Base-by-base conservation (phyloP, 2,329 filamentous ascomycete species). In the Alternaria ventricosa region DNA sequence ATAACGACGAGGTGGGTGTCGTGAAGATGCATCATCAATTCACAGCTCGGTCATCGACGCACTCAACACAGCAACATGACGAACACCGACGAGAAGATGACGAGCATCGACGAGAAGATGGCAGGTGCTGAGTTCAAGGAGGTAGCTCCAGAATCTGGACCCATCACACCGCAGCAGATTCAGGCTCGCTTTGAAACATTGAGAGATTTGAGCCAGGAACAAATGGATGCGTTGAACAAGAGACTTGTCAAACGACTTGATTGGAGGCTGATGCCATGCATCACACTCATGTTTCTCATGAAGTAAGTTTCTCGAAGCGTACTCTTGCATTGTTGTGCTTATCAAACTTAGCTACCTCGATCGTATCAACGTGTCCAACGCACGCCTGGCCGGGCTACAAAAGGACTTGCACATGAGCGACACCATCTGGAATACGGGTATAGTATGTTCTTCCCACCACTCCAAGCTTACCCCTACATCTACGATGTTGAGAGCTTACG, bases 351-450 rank as follows among this genome's bases (percentile, higher is more conserved):
- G 79, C 66, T 81, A 80, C 53, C 70, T 82, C 11, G 79, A 82
- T 51, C 75, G 80, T 12, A 81, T 81, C 70, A 81, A 81, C 51
- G 78, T 81, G 23, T 76, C 77, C 1, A 79, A 79, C 9, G 80
- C 80, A 36, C 76, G 78, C 47, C 65, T 82, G 20, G 79, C 78
- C 22, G 80, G 80, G 30, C 63, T 82, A 13, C 74, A 81, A 57
- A 62, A 74, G 23, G 79, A 81, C 63, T 71, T 84, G 43, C 36
- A 70, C 53, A 70, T 69, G 65, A 60, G 41, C 18, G 68, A 71
- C 47, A 66, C 60, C 1, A 41, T 80, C n/a, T 84, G 83, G 75
- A 79, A 75, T 9, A 68, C 75, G 27, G 82, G 73, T 22, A 84
- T 81, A 33, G 36, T 41, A 11, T 11, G 36, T 41, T 41, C 4